Conservation (phyloP, 768 basidiomycete genomes). For the Tricholoma flavovirens region DNA sequence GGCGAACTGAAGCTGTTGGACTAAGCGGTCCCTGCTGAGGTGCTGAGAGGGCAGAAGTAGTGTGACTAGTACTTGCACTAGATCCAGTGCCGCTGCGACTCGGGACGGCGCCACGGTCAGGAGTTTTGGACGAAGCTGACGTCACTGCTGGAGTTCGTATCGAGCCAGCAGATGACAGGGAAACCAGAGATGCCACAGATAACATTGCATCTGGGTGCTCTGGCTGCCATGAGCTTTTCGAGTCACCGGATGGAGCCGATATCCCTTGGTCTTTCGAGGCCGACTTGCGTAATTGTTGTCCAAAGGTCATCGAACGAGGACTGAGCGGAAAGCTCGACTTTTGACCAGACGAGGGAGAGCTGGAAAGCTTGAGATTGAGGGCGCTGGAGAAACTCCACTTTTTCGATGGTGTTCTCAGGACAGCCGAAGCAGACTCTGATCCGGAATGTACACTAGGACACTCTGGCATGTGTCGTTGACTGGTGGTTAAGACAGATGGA, state of each 20-base stretch:
- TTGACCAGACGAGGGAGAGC: constrained; percentile 57
- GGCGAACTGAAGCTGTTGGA: constrained; percentile 63
- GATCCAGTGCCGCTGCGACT: constrained; percentile 75
- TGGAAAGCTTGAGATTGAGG: constrained; percentile 67
- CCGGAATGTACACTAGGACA: constrained; percentile 30
- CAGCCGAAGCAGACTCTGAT: constrained; percentile 39
- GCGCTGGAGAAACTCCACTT: constrained; percentile 95
- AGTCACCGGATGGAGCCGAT: constrained; percentile 32
- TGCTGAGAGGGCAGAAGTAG: constrained; percentile 48
- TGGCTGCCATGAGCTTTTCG: constrained; percentile 57
- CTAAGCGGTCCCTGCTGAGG: constrained; percentile 60
- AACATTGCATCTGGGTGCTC: constrained; percentile 71
- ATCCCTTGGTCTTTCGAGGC: constrained; percentile 59
- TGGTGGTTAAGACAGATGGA: constrained; percentile 34
- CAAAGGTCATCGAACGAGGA: constrained; percentile 61
- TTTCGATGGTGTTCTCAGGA: constrained; percentile 81
- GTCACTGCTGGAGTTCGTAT: constrained; percentile 44
- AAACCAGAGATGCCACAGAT: constrained; percentile 71
- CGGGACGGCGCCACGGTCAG: constrained; percentile 47
- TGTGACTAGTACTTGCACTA: constrained; percentile 64
- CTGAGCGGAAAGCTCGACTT: constrained; percentile 58
- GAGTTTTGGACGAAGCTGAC: constrained; percentile 49
- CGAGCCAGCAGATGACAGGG: constrained; percentile 70
- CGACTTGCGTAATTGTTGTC: constrained; percentile 63
- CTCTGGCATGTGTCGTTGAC: constrained; percentile 33